These are phyloP conservation scores for Grigorovia transvaalensis DNA, from an alignment of 805 yeast species.

Conservation along the genomic window DNA sequence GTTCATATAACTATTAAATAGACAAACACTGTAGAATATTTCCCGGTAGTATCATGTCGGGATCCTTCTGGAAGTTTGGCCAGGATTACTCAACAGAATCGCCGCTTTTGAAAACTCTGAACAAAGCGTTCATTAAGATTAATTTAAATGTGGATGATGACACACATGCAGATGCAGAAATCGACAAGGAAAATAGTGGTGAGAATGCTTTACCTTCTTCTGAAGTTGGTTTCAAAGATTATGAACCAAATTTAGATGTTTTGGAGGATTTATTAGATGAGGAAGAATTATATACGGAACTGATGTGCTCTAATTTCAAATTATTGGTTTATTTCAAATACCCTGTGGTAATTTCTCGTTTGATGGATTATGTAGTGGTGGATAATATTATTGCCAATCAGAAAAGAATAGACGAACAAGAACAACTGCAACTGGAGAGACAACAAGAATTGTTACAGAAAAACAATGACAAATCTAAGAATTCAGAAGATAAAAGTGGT, in stretches of 20 bases:
- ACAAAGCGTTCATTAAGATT: constrained; percentile 28
- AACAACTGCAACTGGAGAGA: not conserved
- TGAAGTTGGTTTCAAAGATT: constrained; percentile 27
- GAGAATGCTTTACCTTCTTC: constrained; percentile 22
- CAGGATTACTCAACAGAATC: constrained; percentile 48
- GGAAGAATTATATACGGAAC: constrained; percentile 62
- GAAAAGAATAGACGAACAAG: constrained; percentile 5
- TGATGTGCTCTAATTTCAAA: constrained; percentile 61
- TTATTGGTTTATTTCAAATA: constrained; percentile 71
- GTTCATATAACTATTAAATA: not conserved
- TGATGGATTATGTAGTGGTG: constrained; percentile 55
- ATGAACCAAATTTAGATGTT: constrained; percentile 33
- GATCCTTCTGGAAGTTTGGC: constrained; percentile 54
- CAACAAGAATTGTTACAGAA: not conserved
- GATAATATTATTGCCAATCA: constrained; percentile 6
- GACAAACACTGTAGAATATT: not conserved
- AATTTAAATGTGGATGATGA: constrained; percentile 4
- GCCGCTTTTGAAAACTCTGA: constrained; percentile 40
- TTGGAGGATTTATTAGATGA: constrained; percentile 61
- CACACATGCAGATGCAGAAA: constrained; percentile 4
- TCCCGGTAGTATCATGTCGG: constrained; percentile 25
- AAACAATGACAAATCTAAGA: constrained; percentile 3
- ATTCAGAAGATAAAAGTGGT: constrained; percentile 7
- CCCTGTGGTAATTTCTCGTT: constrained; percentile 57
- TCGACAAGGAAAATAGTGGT: constrained; percentile 19